These are phyloP conservation scores for Protea cynaroides DNA, from an alignment of 164 flowering plant species.

Conservation along the genomic window DNA sequence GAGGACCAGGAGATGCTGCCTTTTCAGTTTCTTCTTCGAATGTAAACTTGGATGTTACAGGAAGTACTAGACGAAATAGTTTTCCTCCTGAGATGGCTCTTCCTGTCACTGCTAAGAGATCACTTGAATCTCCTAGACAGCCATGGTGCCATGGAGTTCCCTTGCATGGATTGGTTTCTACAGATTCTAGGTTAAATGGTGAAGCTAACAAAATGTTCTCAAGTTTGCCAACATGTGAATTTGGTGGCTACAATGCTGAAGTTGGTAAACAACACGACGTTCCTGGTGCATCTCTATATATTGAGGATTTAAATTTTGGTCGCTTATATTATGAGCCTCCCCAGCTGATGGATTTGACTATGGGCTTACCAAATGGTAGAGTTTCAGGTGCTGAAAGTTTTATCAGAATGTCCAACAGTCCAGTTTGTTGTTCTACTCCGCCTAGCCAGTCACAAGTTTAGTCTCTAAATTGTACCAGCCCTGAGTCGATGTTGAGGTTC, in stretches of 20 bases:
- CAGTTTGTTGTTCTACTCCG: slow-evolving; percentile 18
- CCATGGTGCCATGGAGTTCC: slow-evolving; percentile 4
- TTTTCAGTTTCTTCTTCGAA: not conserved
- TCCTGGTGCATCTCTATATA: slow-evolving; percentile 1
- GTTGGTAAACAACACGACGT: not conserved
- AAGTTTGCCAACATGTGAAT: slow-evolving; percentile 2
- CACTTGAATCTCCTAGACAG: slow-evolving; percentile 23
- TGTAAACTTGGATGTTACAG: slow-evolving; percentile 1
- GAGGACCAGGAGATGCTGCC: slow-evolving; percentile 19
- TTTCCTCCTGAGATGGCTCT: slow-evolving; percentile 5
- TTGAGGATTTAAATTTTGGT: slow-evolving; percentile 7
- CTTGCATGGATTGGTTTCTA: slow-evolving; percentile 4
- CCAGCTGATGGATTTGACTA: slow-evolving; percentile 3
- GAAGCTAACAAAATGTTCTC: slow-evolving; percentile 15
- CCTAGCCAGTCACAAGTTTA: slow-evolving; percentile 6
- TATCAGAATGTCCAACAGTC: slow-evolving; percentile 8
- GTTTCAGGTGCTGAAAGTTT: slow-evolving; percentile 4
- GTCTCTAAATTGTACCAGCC: slow-evolving; percentile 17
- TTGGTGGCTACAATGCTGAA: no score
- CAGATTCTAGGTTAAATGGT: slow-evolving; percentile 9
- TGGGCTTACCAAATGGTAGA: not conserved
- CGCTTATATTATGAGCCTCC: slow-evolving; percentile 22
- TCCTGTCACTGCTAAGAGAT: slow-evolving; percentile 11
- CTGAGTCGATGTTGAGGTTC: slow-evolving; percentile 36
- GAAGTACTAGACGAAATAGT: not conserved